phyloP scores from a whole-genome alignment of 2,329 filamentous ascomycete species.

The Hymenoscyphus infarciens region DNA sequence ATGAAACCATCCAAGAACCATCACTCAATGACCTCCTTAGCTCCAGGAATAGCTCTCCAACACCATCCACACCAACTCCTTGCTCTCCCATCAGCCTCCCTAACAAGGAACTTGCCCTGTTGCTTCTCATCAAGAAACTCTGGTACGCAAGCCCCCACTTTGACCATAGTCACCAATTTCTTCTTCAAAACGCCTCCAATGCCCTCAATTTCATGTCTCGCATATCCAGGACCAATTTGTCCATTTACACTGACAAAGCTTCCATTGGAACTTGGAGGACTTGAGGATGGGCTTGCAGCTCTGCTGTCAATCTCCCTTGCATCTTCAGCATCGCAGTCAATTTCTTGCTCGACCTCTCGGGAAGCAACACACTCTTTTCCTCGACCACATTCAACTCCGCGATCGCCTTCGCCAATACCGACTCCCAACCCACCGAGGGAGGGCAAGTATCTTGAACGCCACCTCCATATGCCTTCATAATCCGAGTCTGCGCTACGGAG shows the following conservation, averaged over 20 bases:
- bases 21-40: constrained; percentile 39
- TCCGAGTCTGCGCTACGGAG: constrained; percentile 59
- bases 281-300: constrained; percentile 24
- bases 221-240: constrained; percentile 65
- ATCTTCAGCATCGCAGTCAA: constrained; percentile 80
- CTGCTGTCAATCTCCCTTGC: constrained; percentile 38
- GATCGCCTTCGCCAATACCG: constrained; percentile 82
- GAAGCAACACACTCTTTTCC: constrained; percentile 72
- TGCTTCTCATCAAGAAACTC: constrained; percentile 78
- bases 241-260: constrained; percentile 14
- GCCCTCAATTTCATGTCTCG: constrained; percentile 84
- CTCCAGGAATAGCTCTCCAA: constrained; percentile 65
- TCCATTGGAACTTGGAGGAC: constrained; percentile 19
- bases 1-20: background rate
- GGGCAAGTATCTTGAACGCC: constrained; percentile 81
- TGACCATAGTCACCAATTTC: constrained; percentile 78
- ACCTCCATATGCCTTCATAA: constrained; percentile 74
- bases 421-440: constrained; percentile 77
- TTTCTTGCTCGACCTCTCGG: constrained; percentile 75
- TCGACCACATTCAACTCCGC: constrained; percentile 85
- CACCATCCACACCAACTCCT: constrained; percentile 96
- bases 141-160: constrained; percentile 78
- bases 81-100: constrained; percentile 64
- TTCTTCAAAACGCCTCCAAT: constrained; percentile 86
- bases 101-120: constrained; percentile 60